Percentiles rank a stretch among this genome's conserved stretches.
Evolutionary conservation across 2,329 filamentous ascomycete species (phyloP).

Genomic region (Biscogniauxia sp.): DNA sequence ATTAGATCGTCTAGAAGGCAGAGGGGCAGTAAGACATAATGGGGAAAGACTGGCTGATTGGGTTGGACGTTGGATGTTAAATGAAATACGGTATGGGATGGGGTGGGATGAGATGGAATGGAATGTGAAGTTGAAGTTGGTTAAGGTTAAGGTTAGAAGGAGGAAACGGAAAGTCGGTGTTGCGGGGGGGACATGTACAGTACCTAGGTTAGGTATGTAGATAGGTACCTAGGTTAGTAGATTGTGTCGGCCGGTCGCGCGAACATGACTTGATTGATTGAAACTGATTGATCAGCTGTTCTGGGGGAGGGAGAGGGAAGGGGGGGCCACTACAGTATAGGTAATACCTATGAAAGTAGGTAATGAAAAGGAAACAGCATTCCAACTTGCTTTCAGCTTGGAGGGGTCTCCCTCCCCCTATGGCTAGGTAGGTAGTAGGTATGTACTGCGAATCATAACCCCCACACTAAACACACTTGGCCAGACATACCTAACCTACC

Average conservation of each 20-base stretch:
- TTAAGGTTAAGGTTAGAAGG: too few species aligned
- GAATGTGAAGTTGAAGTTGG: slow-evolving; percentile 5
- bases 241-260: slow-evolving; percentile 1
- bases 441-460: background rate
- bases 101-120: background rate
- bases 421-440: too few species aligned
- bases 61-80: slow-evolving; percentile 8
- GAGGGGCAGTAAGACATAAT: slow-evolving; percentile 25
- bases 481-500: too few species aligned
- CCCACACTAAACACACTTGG: background rate
- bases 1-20: slow-evolving; percentile 25
- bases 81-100: slow-evolving; percentile 1
- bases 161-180: slow-evolving; percentile 6
- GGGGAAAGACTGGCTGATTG: slow-evolving; percentile 7
- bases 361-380: background rate
- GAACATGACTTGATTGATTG: slow-evolving; percentile 2
- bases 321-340: too few species aligned
- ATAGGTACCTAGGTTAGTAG: too few species aligned
- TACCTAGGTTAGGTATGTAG: too few species aligned
- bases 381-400: background rate
- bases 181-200: too few species aligned
- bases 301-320: background rate
- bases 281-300: slow-evolving; percentile 6
- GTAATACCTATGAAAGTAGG: too few species aligned
- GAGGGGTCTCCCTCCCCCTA: background rate